These are phyloP conservation scores for Moelleriella libera DNA, from an alignment of 2,329 filamentous ascomycete genomes.

Conservation along the genomic window DNA sequence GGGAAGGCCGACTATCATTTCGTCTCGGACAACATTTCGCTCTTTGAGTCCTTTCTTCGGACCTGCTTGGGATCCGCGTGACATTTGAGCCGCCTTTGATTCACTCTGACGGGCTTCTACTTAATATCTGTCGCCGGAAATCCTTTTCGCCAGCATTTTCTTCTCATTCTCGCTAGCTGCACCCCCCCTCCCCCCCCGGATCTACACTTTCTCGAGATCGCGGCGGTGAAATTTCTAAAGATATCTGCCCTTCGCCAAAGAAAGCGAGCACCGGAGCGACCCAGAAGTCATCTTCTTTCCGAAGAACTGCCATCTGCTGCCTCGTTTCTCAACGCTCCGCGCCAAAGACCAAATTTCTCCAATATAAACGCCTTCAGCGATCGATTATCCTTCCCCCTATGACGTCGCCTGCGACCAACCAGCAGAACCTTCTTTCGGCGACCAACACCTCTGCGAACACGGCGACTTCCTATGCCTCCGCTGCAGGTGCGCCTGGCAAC, in stretches of 20 bases:
- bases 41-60: background rate
- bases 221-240: too few species aligned
- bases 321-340: background rate
- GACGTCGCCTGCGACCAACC: slow-evolving; percentile 43
- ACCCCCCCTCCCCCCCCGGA: background rate
- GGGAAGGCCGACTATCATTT: too few species aligned
- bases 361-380: slow-evolving; percentile 1
- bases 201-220: background rate
- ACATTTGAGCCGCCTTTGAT: slow-evolving; percentile 10
- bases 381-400: slow-evolving; percentile 24
- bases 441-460: slow-evolving; percentile 42
- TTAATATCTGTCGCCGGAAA: background rate
- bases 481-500: slow-evolving; percentile 36
- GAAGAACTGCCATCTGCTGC: background rate
- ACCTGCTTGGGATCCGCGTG: slow-evolving; percentile 8
- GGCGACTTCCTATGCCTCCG: slow-evolving; percentile 52
- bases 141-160: slow-evolving; percentile 4
- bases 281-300: background rate
- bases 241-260: too few species aligned
- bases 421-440: slow-evolving; percentile 39
- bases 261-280: background rate
- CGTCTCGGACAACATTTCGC: too few species aligned
- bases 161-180: slow-evolving; percentile 3
- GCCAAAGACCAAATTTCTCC: background rate
- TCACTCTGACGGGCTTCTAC: slow-evolving; percentile 2